Evolutionary conservation across 2,329 filamentous ascomycete genomes (phyloP).

Genomic region (Ceratocystis cubensis): DNA sequence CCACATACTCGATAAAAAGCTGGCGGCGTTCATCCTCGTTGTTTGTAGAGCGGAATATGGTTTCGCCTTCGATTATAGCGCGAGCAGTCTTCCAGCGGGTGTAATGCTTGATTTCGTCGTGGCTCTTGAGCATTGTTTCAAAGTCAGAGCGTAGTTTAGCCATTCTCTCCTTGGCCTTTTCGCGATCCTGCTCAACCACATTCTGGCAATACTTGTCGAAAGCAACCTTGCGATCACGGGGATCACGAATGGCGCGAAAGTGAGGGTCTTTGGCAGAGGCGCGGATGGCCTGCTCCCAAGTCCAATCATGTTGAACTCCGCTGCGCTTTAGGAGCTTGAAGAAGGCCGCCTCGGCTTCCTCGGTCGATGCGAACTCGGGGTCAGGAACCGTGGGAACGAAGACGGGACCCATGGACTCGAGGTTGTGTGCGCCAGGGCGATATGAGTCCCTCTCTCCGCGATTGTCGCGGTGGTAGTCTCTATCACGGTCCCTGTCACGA

Average conservation of each 20-base stretch:
- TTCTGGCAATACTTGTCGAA: slow-evolving; percentile 95
- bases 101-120: slow-evolving; percentile 94
- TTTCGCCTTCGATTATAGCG: slow-evolving; percentile 88
- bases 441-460: slow-evolving; percentile 29
- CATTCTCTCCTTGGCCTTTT: slow-evolving; percentile 83
- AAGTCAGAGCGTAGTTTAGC: slow-evolving; percentile 89
- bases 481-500: slow-evolving; percentile 29
- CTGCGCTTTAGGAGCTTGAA: slow-evolving; percentile 75
- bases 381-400: slow-evolving; percentile 53
- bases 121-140: slow-evolving; percentile 85
- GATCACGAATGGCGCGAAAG: slow-evolving; percentile 84
- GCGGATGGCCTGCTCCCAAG: slow-evolving; percentile 81
- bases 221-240: slow-evolving; percentile 74
- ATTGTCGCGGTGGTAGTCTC: slow-evolving; percentile 25
- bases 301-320: slow-evolving; percentile 81
- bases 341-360: slow-evolving; percentile 89
- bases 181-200: slow-evolving; percentile 82
- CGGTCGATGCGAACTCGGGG: slow-evolving; percentile 63
- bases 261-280: slow-evolving; percentile 80
- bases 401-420: slow-evolving; percentile 13
- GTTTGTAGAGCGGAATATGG: slow-evolving; percentile 82
- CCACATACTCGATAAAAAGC: slow-evolving; percentile 86
- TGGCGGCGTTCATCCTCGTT: slow-evolving; percentile 78
- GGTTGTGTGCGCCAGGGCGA: slow-evolving; percentile 12
- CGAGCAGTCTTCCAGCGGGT: slow-evolving; percentile 94